phyloP scores from a whole-genome alignment of 2,329 filamentous ascomycete genomes.

The Fusarium staphyleae region DNA sequence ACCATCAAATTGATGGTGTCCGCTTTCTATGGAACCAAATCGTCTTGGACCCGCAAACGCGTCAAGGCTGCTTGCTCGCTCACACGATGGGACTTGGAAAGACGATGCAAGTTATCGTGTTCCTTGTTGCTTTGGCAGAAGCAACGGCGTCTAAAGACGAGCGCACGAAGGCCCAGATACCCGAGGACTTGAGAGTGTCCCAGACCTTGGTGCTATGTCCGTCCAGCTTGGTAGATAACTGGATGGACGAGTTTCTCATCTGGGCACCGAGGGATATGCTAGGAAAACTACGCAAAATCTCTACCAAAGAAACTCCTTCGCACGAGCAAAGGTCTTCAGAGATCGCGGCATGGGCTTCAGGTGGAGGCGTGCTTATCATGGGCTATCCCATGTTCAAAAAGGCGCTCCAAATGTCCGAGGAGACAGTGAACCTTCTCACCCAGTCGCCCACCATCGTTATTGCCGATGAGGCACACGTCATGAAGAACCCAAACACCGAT shows the following conservation, averaged over 20 bases:
- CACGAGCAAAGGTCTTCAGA: slow-evolving; percentile 53
- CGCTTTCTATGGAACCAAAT: slow-evolving; percentile 91
- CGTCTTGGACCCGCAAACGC: slow-evolving; percentile 62
- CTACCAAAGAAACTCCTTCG: too few relatives aligned
- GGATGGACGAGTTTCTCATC: slow-evolving; percentile 75
- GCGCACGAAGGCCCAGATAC: slow-evolving; percentile 70
- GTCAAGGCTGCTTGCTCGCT: slow-evolving; percentile 81
- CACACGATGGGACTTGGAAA: slow-evolving; percentile 95
- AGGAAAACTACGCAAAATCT: slow-evolving; percentile 63
- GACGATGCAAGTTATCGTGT: slow-evolving; percentile 87
- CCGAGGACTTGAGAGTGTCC: slow-evolving; percentile 65
- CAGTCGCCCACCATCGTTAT: slow-evolving; percentile 74
- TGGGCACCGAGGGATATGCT: slow-evolving; percentile 70
- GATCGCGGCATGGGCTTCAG: slow-evolving; percentile 66
- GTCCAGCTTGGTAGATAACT: slow-evolving; percentile 78
- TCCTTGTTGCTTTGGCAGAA: slow-evolving; percentile 77
- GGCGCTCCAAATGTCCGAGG: slow-evolving; percentile 45
- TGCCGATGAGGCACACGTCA: slow-evolving; percentile 82
- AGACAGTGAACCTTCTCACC: slow-evolving; percentile 57
- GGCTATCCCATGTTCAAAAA: slow-evolving; percentile 74
- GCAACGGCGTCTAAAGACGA: slow-evolving; percentile 66
- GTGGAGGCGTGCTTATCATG: slow-evolving; percentile 77
- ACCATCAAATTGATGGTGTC: slow-evolving; percentile 82
- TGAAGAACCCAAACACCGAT: slow-evolving; percentile 71
- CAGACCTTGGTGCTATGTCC: slow-evolving; percentile 80